phyloP scores from a whole-genome alignment of 73 alveolate species.

The Breviolum minutum region DNA sequence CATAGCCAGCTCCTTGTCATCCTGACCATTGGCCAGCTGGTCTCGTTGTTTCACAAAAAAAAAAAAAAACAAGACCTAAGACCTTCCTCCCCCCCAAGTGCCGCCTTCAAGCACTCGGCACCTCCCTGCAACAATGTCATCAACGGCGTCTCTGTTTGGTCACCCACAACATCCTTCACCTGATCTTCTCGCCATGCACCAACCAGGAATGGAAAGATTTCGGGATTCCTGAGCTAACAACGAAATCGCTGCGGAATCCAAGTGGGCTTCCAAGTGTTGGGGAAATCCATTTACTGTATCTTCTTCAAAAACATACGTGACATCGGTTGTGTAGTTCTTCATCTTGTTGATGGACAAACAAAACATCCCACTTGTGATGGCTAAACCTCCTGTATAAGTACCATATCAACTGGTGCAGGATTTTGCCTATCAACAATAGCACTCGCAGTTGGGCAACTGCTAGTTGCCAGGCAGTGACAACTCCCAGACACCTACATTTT shows the following conservation, averaged over 20 bases:
- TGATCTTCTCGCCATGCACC: conserved; percentile 15
- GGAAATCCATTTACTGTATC: no score
- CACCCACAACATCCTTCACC: neutral
- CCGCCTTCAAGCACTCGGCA: conserved; percentile 21
- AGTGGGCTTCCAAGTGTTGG: neutral
- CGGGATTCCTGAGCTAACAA: neutral
- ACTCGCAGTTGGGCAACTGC: no score
- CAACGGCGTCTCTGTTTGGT: neutral
- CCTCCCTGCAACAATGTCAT: conserved; percentile 26
- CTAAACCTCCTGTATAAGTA: no score
- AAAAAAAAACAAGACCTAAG: neutral
- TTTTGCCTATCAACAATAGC: no score
- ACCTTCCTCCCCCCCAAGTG: neutral
- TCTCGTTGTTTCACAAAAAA: neutral
- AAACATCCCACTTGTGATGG: no score
- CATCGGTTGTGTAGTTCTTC: no score
- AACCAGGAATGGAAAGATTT: conserved; percentile 31
- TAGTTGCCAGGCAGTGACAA: no score
- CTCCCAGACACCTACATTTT: no score
- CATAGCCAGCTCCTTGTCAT: conserved; percentile 10
- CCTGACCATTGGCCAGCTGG: neutral
- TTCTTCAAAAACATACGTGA: no score
- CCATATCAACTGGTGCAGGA: no score
- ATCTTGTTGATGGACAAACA: no score
- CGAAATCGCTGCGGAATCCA: neutral